Conservation (phyloP, 805 yeast genomes). For the Barnettozyma pratensis region DNA sequence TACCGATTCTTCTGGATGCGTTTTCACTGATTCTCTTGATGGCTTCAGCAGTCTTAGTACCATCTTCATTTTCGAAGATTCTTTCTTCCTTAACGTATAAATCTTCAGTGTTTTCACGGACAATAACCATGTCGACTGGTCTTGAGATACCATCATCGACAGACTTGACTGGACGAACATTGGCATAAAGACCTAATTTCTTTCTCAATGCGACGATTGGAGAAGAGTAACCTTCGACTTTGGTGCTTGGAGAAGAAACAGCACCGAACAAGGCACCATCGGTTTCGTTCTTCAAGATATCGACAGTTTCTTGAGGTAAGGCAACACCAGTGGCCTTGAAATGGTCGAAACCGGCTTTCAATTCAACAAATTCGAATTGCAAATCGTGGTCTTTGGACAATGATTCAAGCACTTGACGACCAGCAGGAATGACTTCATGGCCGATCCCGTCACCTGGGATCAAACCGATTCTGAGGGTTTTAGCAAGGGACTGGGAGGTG, state of each 20-base stretch:
- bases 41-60: slow-evolving; percentile 92
- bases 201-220: slow-evolving; percentile 99
- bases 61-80: slow-evolving; percentile 67
- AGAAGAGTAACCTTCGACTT: slow-evolving; percentile 95
- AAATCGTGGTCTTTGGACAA: slow-evolving; percentile 73
- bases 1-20: slow-evolving; percentile 83
- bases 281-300: slow-evolving; percentile 69
- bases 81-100: slow-evolving; percentile 92
- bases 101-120: slow-evolving; percentile 98
- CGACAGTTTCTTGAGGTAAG: slow-evolving; percentile 88
- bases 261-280: slow-evolving; percentile 99
- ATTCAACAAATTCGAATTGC: slow-evolving; percentile 77
- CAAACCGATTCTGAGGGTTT: slow-evolving; percentile 56
- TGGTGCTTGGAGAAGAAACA: slow-evolving; percentile 89
- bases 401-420: slow-evolving; percentile 78
- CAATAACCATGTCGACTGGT: slow-evolving; percentile 96
- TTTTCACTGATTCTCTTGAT: slow-evolving; percentile 90
- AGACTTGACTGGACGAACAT: slow-evolving; percentile 95
- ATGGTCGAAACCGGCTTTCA: slow-evolving; percentile 92
- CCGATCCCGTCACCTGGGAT: slow-evolving; percentile 99
- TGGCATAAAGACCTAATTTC: slow-evolving; percentile 90
- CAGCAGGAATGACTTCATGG: slow-evolving; percentile 96
- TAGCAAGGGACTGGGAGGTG: slow-evolving; percentile 30
- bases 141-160: slow-evolving; percentile 72
- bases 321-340: slow-evolving; percentile 96